A percentile compares a stretch with the other conserved stretches of the same genome.
Conservation (phyloP, 768 basidiomycete genomes). For the Pholiota microspora region DNA sequence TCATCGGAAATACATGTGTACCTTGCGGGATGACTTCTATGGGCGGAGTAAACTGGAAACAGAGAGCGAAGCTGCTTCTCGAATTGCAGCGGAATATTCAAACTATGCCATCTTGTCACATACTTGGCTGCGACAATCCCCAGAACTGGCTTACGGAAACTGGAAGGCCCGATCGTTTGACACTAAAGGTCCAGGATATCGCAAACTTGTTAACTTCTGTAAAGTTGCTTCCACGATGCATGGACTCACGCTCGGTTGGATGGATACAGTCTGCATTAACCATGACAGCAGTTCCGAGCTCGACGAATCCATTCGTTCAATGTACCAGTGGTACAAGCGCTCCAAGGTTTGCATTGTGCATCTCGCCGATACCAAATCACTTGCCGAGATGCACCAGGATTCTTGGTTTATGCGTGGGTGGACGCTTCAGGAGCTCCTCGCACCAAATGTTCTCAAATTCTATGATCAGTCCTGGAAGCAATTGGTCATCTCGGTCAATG, state of each 20-base stretch:
- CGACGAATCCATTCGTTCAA: no score
- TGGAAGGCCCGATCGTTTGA: not conserved
- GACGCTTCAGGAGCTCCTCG: not conserved
- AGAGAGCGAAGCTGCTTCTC: no score
- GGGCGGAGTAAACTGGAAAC: not conserved
- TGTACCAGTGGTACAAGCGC: no score
- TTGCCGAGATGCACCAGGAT: no score
- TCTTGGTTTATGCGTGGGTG: not conserved
- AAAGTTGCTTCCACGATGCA: not conserved
- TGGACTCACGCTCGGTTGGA: not conserved
- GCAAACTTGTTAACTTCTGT: slow-evolving; percentile 3
- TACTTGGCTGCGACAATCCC: not conserved
- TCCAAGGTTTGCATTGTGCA: no score
- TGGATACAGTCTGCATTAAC: not conserved
- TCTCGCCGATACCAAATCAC: no score
- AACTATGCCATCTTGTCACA: slow-evolving; percentile 3
- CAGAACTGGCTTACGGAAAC: not conserved
- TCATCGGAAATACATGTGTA: no score
- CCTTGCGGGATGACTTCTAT: no score
- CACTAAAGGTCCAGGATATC: not conserved
- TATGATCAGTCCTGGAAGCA: not conserved
- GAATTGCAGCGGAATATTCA: no score
- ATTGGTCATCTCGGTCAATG: not conserved
- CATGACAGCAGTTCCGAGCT: no score
- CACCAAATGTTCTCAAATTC: not conserved